A percentile compares a stretch with the other conserved stretches of the same genome.
These are phyloP conservation scores for Lichtheimia ramosa DNA, from an alignment of 371 early-diverging fungal species.

Conservation along the genomic window DNA sequence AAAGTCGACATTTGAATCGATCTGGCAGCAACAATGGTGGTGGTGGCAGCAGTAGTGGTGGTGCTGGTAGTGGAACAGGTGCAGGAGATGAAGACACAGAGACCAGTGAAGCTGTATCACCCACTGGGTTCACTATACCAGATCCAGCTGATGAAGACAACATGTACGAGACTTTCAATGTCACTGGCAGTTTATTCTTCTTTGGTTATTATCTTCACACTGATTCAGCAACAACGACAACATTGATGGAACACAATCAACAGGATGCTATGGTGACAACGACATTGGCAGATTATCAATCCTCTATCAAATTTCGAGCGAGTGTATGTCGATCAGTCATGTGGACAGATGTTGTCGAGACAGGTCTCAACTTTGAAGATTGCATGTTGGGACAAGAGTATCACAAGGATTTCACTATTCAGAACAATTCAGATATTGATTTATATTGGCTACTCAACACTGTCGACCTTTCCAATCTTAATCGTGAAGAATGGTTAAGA, in stretches of 20 bases:
- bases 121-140: slow-evolving; percentile 1
- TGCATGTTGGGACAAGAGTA: slow-evolving; percentile 88
- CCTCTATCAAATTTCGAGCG: slow-evolving; percentile 79
- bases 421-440: slow-evolving; percentile 90
- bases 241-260: neutral
- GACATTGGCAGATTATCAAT: slow-evolving; percentile 59
- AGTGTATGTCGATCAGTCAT: slow-evolving; percentile 86
- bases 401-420: slow-evolving; percentile 86
- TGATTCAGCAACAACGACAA: neutral
- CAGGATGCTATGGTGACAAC: slow-evolving; percentile 13
- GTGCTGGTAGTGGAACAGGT: no score
- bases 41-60: no score
- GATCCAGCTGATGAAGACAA: slow-evolving; percentile 23
- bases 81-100: slow-evolving; percentile 8
- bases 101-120: slow-evolving; percentile 9
- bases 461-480: slow-evolving; percentile 60
- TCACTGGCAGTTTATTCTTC: slow-evolving; percentile 85
- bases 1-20: slow-evolving; percentile 12
- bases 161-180: slow-evolving; percentile 69
- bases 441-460: slow-evolving; percentile 85
- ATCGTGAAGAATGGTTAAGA: slow-evolving; percentile 61
- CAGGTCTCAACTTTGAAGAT: slow-evolving; percentile 91
- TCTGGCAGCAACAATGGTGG: no score
- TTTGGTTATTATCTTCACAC: slow-evolving; percentile 64
- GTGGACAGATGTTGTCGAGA: slow-evolving; percentile 87